Base-by-base conservation (phyloP, 176 grass and related monocot species). In the Thinopyrum elongatum region DNA sequence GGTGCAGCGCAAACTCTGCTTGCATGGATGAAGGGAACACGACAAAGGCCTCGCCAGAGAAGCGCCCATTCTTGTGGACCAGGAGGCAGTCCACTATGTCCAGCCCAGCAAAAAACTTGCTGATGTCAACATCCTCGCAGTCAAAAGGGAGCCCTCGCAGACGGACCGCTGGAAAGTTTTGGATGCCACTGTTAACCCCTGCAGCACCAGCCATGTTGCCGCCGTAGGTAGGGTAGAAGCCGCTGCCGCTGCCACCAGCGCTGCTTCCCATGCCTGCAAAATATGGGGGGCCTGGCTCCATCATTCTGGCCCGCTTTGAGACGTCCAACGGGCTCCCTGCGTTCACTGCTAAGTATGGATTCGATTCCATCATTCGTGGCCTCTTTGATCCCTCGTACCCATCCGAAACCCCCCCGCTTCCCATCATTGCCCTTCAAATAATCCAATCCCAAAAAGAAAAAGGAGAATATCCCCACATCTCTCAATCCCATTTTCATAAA, bases 331-430 rank as follows among this genome's bases (percentile, higher is more conserved):
- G 84, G 53, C 77, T 88, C 85, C 85, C 89, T 85, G 85, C 81
- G 41, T 85, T 95, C 90, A 94, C 89, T 98, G 93, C 93, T 90
- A 98, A 98, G 95, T 98, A 98, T 80, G 96, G 96, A 95, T 95
- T 95, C 79, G 96, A 98, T 93, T 98, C 96, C 86, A 90, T 98
- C 92, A 98, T 98, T 95, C 93, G 93, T 90, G 88, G 89, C 88
- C 92, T 95, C 93, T 98, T 98, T 98, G 93, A 91, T 90, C 90
- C 92, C 93, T 92, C 90, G 88, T 95, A 91, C 95, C 92, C 92
- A 90, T 95, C 93, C 78, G 91, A 93, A 91, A 70, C 91, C 91
- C 91, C 95, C 92, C 93, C 90, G 92, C 89, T 82, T 91, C 89
- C 89, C 85, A 93, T 90, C 91, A 95, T 92, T 89, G 93, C 91